Evolutionary conservation across 1,284 basidiomycete genomes (phyloP).

Genomic region (Tilletia horrida): DNA sequence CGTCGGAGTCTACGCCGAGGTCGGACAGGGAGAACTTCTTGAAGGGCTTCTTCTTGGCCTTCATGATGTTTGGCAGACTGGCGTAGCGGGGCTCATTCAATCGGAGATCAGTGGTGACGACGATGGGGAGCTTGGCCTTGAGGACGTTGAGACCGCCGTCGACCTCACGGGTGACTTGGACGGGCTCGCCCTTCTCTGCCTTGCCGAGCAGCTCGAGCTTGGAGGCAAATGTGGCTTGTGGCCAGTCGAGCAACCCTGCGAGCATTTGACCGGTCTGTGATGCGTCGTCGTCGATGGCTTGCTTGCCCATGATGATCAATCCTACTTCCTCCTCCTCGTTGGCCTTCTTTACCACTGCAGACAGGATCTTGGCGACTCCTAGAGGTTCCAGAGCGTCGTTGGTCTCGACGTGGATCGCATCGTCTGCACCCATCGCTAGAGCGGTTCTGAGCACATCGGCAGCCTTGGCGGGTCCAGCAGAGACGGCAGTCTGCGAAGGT

Average conservation of each 20-base stretch:
- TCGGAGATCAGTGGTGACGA: conserved; percentile 89
- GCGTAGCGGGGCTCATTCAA: conserved; percentile 53
- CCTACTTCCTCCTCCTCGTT: conserved; percentile 63
- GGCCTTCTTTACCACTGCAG: conserved; percentile 68
- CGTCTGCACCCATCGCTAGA: conserved; percentile 95
- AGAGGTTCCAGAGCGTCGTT: conserved; percentile 71
- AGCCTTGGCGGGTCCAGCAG: conserved; percentile 87
- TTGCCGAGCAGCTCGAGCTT: conserved; percentile 71
- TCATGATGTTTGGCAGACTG: conserved; percentile 57
- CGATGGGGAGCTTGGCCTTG: conserved; percentile 73
- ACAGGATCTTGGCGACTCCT: conserved; percentile 78
- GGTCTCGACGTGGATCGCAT: conserved; percentile 81
- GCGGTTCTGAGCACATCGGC: conserved; percentile 89
- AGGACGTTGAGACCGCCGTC: conserved; percentile 89
- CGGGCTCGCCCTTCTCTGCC: conserved; percentile 64
- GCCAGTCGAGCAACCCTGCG: conserved; percentile 85
- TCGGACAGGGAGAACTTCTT: conserved; percentile 78
- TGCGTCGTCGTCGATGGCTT: conserved; percentile 95
- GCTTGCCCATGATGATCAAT: conserved; percentile 94
- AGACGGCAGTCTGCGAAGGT: conserved; percentile 65
- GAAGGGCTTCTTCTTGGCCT: conserved; percentile 95
- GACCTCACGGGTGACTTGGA: conserved; percentile 80
- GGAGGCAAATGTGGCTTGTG: conserved; percentile 92
- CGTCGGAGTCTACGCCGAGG: conserved; percentile 72
- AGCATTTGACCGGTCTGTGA: conserved; percentile 98